Percentiles rank a stretch among this genome's conserved stretches.
These are phyloP conservation scores for Botrytis elliptica DNA, from an alignment of 2,329 filamentous ascomycete genomes.

Conservation along the genomic window DNA sequence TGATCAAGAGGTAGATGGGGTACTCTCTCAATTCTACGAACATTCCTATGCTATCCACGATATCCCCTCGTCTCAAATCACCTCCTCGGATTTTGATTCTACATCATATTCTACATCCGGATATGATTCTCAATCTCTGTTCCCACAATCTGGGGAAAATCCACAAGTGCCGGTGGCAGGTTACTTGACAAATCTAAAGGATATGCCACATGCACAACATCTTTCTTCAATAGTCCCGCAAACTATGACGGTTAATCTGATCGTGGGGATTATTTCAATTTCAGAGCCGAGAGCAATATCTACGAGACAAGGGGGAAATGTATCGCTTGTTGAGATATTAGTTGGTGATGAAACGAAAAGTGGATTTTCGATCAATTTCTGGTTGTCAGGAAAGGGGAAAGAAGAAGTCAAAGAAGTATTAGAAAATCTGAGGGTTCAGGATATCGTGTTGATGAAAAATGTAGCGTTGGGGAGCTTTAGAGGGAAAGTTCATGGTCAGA, in stretches of 20 bases:
- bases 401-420: constrained; percentile 36
- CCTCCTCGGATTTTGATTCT: constrained; percentile 40
- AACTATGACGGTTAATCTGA: constrained; percentile 76
- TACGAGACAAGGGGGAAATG: constrained; percentile 60
- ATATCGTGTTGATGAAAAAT: constrained; percentile 77
- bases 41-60: constrained; percentile 72
- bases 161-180: constrained; percentile 32
- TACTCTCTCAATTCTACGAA: constrained; percentile 69
- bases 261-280: constrained; percentile 76
- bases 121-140: not conserved
- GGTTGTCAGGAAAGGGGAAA: constrained; percentile 55
- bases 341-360: constrained; percentile 83
- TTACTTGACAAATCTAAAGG: constrained; percentile 61
- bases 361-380: constrained; percentile 81
- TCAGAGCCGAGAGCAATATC: constrained; percentile 56
- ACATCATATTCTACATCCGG: constrained; percentile 41
- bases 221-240: constrained; percentile 70
- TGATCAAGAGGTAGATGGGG: constrained; percentile 32
- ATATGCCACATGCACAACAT: constrained; percentile 66
- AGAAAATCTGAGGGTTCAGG: constrained; percentile 60
- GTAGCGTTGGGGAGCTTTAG: constrained; percentile 75
- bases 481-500: constrained; percentile 80
- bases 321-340: constrained; percentile 71
- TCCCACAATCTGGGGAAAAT: constrained; percentile 27
- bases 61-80: constrained; percentile 60